Percentiles rank a stretch among this genome's conserved stretches.
These are phyloP conservation scores for Thymus mandschuricus DNA, from an alignment of 257 asterid genomes.

Conservation along the genomic window DNA sequence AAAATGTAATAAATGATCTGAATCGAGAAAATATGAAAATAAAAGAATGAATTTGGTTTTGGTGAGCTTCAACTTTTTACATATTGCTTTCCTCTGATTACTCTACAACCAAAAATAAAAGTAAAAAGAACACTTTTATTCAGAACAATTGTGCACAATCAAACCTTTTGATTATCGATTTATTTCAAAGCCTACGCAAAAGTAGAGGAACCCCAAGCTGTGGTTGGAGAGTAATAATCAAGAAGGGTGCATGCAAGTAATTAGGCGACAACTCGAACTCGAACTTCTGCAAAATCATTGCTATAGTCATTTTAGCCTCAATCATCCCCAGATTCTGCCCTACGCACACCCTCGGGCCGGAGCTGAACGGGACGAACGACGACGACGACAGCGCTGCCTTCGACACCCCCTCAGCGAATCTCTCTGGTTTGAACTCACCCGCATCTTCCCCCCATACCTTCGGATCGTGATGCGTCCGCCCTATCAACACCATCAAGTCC, in stretches of 20 bases:
- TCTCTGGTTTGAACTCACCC: constrained; percentile 52
- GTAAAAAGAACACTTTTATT: neutral
- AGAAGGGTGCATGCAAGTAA: constrained; percentile 50
- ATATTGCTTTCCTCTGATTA: too few relatives aligned
- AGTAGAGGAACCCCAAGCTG: constrained; percentile 46
- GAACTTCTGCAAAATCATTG: constrained; percentile 42
- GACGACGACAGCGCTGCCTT: constrained; percentile 1
- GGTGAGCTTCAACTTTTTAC: too few relatives aligned
- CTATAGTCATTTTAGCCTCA: constrained; percentile 38
- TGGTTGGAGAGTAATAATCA: constrained; percentile 51
- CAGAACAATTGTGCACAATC: neutral
- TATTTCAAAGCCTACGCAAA: constrained; percentile 32
- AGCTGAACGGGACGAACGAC: constrained; percentile 42
- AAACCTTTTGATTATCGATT: neutral
- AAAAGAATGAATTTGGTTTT: too few relatives aligned
- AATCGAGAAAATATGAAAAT: too few relatives aligned
- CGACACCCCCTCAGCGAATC: constrained; percentile 44
- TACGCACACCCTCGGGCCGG: constrained; percentile 49
- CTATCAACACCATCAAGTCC: constrained; percentile 38
- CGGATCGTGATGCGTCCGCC: constrained; percentile 43
- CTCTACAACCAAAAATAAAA: too few relatives aligned
- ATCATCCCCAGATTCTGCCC: constrained; percentile 50
- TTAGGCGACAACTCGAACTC: constrained; percentile 44
- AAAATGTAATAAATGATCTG: too few relatives aligned
- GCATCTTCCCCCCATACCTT: constrained; percentile 45